Conservation (phyloP, 2,329 filamentous ascomycete genomes). For the Chaetomium sp. region DNA sequence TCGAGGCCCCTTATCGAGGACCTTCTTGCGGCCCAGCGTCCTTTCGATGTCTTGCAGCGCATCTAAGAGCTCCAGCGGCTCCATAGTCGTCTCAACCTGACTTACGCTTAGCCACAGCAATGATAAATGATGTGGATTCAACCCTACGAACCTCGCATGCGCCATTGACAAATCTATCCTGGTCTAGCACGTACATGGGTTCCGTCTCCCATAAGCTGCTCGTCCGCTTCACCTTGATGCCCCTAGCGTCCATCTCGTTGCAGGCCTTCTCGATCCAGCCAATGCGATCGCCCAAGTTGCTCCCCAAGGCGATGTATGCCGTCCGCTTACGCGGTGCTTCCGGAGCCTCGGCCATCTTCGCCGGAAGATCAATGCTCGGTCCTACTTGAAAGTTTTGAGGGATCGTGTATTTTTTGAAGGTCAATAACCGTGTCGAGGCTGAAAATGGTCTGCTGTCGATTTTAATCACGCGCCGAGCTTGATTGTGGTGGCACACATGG, state of each 20-base stretch:
- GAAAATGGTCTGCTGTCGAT: slow-evolving; percentile 30
- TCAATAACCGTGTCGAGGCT: slow-evolving; percentile 14
- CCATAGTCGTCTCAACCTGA: slow-evolving; percentile 78
- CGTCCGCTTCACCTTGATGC: slow-evolving; percentile 74
- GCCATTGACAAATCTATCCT: slow-evolving; percentile 87
- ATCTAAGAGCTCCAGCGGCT: slow-evolving; percentile 75
- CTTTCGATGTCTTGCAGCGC: slow-evolving; percentile 82
- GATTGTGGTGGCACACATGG: slow-evolving; percentile 19
- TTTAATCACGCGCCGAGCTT: slow-evolving; percentile 21
- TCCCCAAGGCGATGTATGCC: slow-evolving; percentile 86
- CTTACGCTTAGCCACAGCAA: slow-evolving; percentile 19
- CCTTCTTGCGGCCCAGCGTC: slow-evolving; percentile 74
- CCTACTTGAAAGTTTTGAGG: slow-evolving; percentile 22
- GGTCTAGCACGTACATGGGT: slow-evolving; percentile 94
- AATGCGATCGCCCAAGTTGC: slow-evolving; percentile 86
- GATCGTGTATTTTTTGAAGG: slow-evolving; percentile 34
- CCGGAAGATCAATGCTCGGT: slow-evolving; percentile 24
- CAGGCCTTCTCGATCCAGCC: slow-evolving; percentile 84
- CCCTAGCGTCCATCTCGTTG: slow-evolving; percentile 70
- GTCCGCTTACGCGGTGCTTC: slow-evolving; percentile 42
- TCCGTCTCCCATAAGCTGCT: slow-evolving; percentile 93
- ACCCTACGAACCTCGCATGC: slow-evolving; percentile 74
- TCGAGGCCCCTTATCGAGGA: slow-evolving; percentile 89
- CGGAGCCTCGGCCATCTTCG: slow-evolving; percentile 27
- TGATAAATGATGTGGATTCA: slow-evolving; percentile 12